A percentile compares a stretch with the other conserved stretches of the same genome.
Evolutionary conservation across 129 eudicot genomes (phyloP).

Genomic region (Scalesia atractyloides): DNA sequence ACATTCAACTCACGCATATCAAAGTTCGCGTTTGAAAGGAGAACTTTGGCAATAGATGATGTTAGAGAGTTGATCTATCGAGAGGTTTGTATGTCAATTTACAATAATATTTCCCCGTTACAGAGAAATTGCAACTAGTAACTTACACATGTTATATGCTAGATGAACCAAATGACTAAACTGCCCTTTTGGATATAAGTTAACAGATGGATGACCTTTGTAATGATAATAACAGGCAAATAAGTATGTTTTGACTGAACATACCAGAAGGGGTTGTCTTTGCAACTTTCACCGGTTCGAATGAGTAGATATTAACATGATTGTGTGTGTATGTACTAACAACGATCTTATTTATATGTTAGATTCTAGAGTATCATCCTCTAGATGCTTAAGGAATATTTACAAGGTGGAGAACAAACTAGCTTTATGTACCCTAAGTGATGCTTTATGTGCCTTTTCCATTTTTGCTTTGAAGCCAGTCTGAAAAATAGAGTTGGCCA

Average conservation of each 20-base stretch:
- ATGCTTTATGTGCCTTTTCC: background rate
- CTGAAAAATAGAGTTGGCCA: slow-evolving; percentile 13
- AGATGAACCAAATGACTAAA: background rate
- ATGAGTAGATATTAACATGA: background rate
- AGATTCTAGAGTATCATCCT: slow-evolving; percentile 97
- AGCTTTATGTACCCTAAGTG: slow-evolving; percentile 98
- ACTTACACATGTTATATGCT: background rate
- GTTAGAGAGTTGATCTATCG: slow-evolving; percentile 93
- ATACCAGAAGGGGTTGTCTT: background rate
- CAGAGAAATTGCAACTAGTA: background rate
- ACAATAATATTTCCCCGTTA: background rate
- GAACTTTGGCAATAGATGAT: slow-evolving; percentile 82
- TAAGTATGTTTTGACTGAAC: background rate
- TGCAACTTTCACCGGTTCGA: background rate
- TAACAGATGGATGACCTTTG: background rate
- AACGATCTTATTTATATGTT: slow-evolving; percentile 23
- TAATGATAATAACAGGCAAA: background rate
- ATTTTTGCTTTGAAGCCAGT: background rate
- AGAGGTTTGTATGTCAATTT: too few relatives aligned
- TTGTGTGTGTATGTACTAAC: background rate
- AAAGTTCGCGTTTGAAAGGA: slow-evolving; percentile 90
- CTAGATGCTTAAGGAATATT: slow-evolving; percentile 90
- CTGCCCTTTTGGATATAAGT: background rate
- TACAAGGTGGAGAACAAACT: slow-evolving; percentile 83
- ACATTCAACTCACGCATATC: slow-evolving; percentile 83